Conservation (phyloP, 2,329 filamentous ascomycete genomes). For the Colletotrichum lentis region DNA sequence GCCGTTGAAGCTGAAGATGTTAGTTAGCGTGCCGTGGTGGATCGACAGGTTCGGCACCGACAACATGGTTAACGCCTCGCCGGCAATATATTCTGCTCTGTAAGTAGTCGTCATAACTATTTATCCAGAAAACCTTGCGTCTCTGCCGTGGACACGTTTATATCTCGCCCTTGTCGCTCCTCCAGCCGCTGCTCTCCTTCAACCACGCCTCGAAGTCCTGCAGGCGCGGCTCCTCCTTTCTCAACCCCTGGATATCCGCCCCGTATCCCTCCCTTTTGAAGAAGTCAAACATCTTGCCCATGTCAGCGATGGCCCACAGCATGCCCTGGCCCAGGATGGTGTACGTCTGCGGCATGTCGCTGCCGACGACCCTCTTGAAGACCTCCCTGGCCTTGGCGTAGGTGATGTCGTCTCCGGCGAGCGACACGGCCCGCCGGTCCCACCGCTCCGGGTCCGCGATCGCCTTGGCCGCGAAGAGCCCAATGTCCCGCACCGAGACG, state of each 20-base stretch:
- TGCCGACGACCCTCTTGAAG: conserved; percentile 29
- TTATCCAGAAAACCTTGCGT: too few relatives aligned
- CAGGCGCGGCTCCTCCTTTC: conserved; percentile 35
- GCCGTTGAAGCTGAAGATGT: conserved; percentile 29
- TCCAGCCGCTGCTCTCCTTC: conserved; percentile 41
- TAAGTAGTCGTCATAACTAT: too few relatives aligned
- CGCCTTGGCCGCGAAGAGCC: conserved; percentile 39
- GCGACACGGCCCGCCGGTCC: conserved; percentile 33
- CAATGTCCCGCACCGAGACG: conserved; percentile 43
- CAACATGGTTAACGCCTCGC: too few relatives aligned
- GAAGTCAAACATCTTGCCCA: conserved; percentile 39
- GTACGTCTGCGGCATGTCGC: conserved; percentile 35
- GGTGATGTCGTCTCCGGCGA: conserved; percentile 38
- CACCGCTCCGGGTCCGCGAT: conserved; percentile 36
- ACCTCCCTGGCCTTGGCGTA: conserved; percentile 32
- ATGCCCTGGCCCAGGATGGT: conserved; percentile 31
- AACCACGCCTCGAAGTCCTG: conserved; percentile 42
- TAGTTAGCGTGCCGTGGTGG: too few relatives aligned
- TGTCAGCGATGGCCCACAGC: conserved; percentile 37
- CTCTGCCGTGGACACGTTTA: neutral
- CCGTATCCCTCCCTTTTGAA: conserved; percentile 36
- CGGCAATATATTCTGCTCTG: too few relatives aligned
- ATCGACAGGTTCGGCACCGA: too few relatives aligned
- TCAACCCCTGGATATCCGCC: conserved; percentile 33
- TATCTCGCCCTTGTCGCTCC: conserved; percentile 21